Base-by-base conservation (phyloP, 1,139 yeast species). In the Suhomyces bolitotheri region DNA sequence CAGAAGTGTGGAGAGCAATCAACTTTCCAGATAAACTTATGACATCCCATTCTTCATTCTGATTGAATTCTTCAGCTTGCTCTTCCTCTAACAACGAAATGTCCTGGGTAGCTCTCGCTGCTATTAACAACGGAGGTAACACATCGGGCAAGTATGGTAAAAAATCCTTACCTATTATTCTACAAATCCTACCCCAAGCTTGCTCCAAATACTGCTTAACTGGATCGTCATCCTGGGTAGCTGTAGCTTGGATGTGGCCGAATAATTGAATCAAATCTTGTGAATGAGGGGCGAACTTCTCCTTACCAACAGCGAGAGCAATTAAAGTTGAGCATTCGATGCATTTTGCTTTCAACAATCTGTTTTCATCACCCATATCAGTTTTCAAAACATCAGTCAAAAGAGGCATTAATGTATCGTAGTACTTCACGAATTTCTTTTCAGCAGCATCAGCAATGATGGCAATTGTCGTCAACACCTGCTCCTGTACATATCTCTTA, bases 391-490 rank as follows among this genome's bases (percentile, higher is more conserved):
- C 96, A 45, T 82, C 80, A 39, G 89, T 70, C 45, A 92, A 72
- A 47, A 89, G 67, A 8, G 97, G 97, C 95, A 94, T 92, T 58
- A 92, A 74, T 4, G 97, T 85, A 56, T 89, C 97, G 58, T 90
- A 92, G 58, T 92, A 92, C 64, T 90, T 90, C 50, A 82, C 75
- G 56, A 92, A 92, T 56, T 84, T 85, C 49, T 76, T 76, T 58
- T 89, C 89, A 3, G 98, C 97, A n/a, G 97, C 95, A 63, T 92
- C 98, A 2, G 98, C 98, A 48, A 92, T 92, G 47, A 90, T 87
- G 19, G 98, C 96, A 60, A 92, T 90, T 1, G 98, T 92, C 4
- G 97, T 90, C 39, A 92, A 73, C 8, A 92, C 97, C 64, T 92
- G 98, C 56, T 92, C 98, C 63, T 92, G 98, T 29, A 94, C 97